These are phyloP conservation scores for Aspergillus nanangensis DNA, from an alignment of 495 filamentous ascomycete genomes.

Conservation along the genomic window DNA sequence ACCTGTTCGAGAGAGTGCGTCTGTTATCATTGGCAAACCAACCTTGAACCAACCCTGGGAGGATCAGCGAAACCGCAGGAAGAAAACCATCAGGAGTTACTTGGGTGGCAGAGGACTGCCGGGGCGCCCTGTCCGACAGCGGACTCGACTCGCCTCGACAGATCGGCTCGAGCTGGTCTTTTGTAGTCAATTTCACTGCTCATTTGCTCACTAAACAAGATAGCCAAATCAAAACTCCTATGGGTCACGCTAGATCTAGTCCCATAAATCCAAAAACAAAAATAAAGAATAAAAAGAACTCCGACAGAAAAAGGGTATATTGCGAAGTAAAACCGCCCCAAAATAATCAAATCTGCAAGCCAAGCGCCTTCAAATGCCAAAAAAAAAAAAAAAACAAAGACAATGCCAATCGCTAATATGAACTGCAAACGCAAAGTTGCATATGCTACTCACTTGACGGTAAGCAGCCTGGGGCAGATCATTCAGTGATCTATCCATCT, in stretches of 20 bases:
- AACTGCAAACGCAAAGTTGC: constrained; percentile 5
- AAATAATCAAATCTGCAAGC: constrained; percentile 5
- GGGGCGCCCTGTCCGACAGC: no score
- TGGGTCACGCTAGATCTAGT: constrained; percentile 3
- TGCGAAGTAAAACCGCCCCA: neutral
- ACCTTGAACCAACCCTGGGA: no score
- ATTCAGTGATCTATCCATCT: neutral
- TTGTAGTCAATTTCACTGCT: constrained; percentile 7
- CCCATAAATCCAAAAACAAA: neutral
- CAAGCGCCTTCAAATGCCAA: constrained; percentile 10
- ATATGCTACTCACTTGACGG: neutral
- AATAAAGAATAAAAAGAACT: no score
- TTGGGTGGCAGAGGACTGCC: no score
- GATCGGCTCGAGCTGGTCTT: neutral
- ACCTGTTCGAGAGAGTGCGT: no score
- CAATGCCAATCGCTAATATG: constrained; percentile 3
- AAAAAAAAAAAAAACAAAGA: constrained; percentile 10
- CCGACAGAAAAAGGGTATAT: neutral
- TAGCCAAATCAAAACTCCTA: constrained; percentile 7
- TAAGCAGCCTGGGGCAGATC: constrained; percentile 2
- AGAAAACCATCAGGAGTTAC: no score
- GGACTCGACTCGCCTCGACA: neutral
- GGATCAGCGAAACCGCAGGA: no score
- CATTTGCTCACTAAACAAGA: constrained; percentile 10
- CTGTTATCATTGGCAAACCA: no score